phyloP scores from a whole-genome alignment of 1,139 yeast genomes.

The Hyphopichia burtonii region DNA sequence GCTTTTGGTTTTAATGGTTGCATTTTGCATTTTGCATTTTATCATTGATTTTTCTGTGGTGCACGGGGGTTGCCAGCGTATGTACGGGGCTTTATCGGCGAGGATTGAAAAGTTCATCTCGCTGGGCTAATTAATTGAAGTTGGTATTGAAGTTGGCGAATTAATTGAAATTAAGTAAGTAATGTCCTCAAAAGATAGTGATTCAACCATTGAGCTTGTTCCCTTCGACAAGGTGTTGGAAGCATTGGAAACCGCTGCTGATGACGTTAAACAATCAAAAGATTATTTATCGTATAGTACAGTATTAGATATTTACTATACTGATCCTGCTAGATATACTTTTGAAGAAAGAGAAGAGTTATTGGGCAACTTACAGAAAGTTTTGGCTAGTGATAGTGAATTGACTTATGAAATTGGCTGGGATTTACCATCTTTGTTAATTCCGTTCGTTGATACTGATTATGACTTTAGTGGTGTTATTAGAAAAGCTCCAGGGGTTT shows the following conservation, averaged over 20 bases:
- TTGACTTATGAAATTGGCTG: constrained; percentile 74
- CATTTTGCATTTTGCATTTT: neutral
- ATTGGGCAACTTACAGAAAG: constrained; percentile 34
- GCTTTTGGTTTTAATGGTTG: too few species aligned
- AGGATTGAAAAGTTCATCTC: too few species aligned
- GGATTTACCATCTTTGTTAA: constrained; percentile 73
- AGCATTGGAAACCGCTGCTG: constrained; percentile 32
- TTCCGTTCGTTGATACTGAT: constrained; percentile 42
- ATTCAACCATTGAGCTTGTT: constrained; percentile 22
- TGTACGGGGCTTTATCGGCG: too few species aligned
- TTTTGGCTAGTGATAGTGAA: constrained; percentile 35
- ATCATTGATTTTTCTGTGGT: neutral
- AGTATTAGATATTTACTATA: constrained; percentile 58
- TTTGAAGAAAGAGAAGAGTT: constrained; percentile 51
- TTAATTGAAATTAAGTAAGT: too few species aligned
- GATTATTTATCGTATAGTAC: constrained; percentile 77
- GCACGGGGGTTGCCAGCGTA: too few species aligned
- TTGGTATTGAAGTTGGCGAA: too few species aligned
- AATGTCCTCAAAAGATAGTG: constrained; percentile 24
- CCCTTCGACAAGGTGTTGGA: constrained; percentile 28
- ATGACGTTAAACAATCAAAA: constrained; percentile 38
- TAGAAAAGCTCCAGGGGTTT: constrained; percentile 34
- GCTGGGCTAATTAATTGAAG: too few species aligned
- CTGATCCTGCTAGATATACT: constrained; percentile 46
- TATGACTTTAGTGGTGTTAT: constrained; percentile 17